phyloP scores from a whole-genome alignment of 2,329 filamentous ascomycete genomes.

The Aspergillus pseudonomiae region DNA sequence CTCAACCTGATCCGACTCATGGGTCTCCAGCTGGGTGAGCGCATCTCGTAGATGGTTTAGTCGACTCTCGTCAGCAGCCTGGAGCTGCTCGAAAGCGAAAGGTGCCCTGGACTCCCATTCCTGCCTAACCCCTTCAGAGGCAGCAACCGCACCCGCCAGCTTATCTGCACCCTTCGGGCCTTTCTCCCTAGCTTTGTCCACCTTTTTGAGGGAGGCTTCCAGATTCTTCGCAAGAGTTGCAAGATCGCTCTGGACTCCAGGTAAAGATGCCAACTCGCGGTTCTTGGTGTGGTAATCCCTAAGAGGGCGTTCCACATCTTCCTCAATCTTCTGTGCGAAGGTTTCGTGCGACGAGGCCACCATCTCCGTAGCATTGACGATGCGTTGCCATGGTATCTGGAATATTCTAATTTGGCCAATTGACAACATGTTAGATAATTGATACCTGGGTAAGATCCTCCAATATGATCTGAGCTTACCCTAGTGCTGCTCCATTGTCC shows the following conservation, averaged over 20 bases:
- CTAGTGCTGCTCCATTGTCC: constrained; percentile 78
- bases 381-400: constrained; percentile 84
- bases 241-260: constrained; percentile 80
- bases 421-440: constrained; percentile 17
- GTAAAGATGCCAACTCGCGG: constrained; percentile 76
- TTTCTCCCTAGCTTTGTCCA: constrained; percentile 81
- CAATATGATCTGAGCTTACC: constrained; percentile 61
- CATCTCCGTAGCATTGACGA: constrained; percentile 76
- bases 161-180: constrained; percentile 73
- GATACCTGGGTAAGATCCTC: background rate
- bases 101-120: constrained; percentile 96
- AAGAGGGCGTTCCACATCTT: constrained; percentile 83
- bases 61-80: constrained; percentile 85
- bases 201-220: constrained; percentile 79
- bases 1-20: constrained; percentile 86
- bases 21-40: constrained; percentile 89
- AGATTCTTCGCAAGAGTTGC: constrained; percentile 79
- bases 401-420: constrained; percentile 68
- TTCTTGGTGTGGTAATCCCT: constrained; percentile 73
- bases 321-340: constrained; percentile 79
- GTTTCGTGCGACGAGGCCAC: constrained; percentile 82
- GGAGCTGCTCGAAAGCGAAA: constrained; percentile 90
- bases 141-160: constrained; percentile 71
- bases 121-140: constrained; percentile 74
- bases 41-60: constrained; percentile 88